Evolutionary conservation across 768 basidiomycete species (phyloP), one percentile per base, ranked within the genome.

Genomic region (Favolaschia claudopus): DNA sequence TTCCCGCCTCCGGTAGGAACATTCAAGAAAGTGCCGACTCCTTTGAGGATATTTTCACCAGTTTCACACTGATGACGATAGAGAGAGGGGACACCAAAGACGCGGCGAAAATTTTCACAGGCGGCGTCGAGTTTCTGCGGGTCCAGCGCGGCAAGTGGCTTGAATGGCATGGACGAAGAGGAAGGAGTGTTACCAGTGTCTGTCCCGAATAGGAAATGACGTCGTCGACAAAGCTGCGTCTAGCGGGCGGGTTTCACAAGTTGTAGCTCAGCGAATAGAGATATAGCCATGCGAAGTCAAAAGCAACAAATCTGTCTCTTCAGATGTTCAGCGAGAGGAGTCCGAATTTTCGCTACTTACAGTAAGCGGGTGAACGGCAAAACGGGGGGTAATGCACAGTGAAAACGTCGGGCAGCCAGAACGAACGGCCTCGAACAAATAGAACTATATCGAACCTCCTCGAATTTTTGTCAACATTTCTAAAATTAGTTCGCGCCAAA

Each of bases 1-100:
- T 66, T 66, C 28, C 64, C 64, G 15, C 56, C 60, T 7, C 65
- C 62, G 1, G 62, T 66, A 6, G 60, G 63, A 5, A 64, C 45
- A 25, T 63, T 58, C 29, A 63, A 25, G 15, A 58, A 3, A 4
- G 47, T 44, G 27, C 29, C 43, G 38, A 39, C 43, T 5, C 55
- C 55, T 29, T 49, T 48, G 25, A 55, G 53, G 2, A 45, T 31
- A 45, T 55, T 55, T 32, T 55, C 22, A 20, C 53, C 53, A 10
- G 19, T n/a, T 6, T 55, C 43, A 2, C 12, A 44, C 13, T 55
- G 53, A 17, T 55, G 33, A 19, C n/a, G 15, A 17, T 34, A 34
- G n/a, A 55, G 17, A 28, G 42, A 22, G 17, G 51, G 51, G 3
- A 53, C 40, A 0, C 39, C 20, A 9, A 55, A 55, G 4, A 55